Evolutionary conservation across 148 eudicot genomes (phyloP).

Genomic region (Rhododendron vialii): DNA sequence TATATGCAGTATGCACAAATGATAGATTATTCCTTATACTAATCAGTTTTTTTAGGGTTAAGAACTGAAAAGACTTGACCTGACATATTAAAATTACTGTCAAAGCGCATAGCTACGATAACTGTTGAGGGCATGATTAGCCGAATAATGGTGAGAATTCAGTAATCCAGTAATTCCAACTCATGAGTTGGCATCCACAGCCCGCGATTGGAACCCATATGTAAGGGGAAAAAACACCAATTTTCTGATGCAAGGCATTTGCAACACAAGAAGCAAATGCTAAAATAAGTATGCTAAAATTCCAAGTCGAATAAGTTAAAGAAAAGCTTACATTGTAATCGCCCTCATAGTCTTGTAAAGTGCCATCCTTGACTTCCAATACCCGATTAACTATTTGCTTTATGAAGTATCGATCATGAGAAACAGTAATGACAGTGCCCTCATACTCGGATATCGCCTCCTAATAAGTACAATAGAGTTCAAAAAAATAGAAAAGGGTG

Average conservation of each 20-base stretch:
- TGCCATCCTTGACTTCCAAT: conserved; percentile 82
- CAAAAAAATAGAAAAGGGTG: neutral
- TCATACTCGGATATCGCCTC: conserved; percentile 89
- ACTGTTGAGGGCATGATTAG: too few species aligned
- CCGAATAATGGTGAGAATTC: neutral
- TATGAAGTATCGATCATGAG: conserved; percentile 94
- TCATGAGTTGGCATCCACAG: neutral
- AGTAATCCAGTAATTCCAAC: neutral
- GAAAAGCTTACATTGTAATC: conserved; percentile 75
- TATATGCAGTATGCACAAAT: neutral
- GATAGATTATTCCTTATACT: neutral
- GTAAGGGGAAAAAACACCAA: too few species aligned
- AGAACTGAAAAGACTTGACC: neutral
- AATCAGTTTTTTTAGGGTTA: neutral
- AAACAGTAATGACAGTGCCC: conserved; percentile 90
- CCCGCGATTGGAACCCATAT: neutral
- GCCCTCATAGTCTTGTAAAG: conserved; percentile 73
- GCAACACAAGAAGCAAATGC: neutral
- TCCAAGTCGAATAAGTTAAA: neutral
- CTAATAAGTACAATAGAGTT: conserved; percentile 22
- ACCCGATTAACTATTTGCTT: conserved; percentile 92
- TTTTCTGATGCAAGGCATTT: neutral
- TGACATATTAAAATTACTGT: neutral
- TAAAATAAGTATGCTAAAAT: neutral
- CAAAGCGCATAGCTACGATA: neutral